Percentiles rank a stretch among this genome's conserved stretches.
These are phyloP conservation scores for Candida michaelii DNA, from an alignment of 805 yeast species.

Conservation along the genomic window DNA sequence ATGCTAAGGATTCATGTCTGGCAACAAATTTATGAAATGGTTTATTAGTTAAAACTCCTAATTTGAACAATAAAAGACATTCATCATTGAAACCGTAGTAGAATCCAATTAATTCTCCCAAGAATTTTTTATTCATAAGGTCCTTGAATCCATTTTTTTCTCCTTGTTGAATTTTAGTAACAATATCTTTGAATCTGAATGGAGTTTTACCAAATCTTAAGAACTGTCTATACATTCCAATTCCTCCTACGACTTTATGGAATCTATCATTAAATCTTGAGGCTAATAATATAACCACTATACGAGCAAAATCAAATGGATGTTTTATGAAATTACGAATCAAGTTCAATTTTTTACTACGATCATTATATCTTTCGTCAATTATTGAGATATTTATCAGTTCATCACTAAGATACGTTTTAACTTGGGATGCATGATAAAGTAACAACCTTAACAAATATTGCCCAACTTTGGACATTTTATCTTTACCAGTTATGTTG, in stretches of 20 bases:
- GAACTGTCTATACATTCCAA: conserved; percentile 62
- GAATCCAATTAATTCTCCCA: conserved; percentile 53
- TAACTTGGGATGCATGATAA: conserved; percentile 44
- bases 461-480: conserved; percentile 62
- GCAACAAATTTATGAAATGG: conserved; percentile 39
- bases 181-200: conserved; percentile 46
- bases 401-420: conserved; percentile 33
- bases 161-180: conserved; percentile 25
- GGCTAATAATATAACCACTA: conserved; percentile 35
- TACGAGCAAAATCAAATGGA: conserved; percentile 37
- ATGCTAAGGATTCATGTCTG: conserved; percentile 63
- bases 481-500: conserved; percentile 64
- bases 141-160: conserved; percentile 15
- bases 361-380: conserved; percentile 30
- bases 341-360: conserved; percentile 32
- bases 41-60: conserved; percentile 45
- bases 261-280: conserved; percentile 41
- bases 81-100: conserved; percentile 72
- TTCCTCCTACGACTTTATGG: conserved; percentile 45
- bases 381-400: conserved; percentile 31
- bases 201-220: conserved; percentile 72
- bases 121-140: conserved; percentile 41
- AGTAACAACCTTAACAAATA: conserved; percentile 55
- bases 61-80: conserved; percentile 52
- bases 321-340: conserved; percentile 34